A percentile compares a stretch with the other conserved stretches of the same genome.
Evolutionary conservation across 2,329 filamentous ascomycete genomes (phyloP).

Genomic region (Byssoonygena ceratinophila): DNA sequence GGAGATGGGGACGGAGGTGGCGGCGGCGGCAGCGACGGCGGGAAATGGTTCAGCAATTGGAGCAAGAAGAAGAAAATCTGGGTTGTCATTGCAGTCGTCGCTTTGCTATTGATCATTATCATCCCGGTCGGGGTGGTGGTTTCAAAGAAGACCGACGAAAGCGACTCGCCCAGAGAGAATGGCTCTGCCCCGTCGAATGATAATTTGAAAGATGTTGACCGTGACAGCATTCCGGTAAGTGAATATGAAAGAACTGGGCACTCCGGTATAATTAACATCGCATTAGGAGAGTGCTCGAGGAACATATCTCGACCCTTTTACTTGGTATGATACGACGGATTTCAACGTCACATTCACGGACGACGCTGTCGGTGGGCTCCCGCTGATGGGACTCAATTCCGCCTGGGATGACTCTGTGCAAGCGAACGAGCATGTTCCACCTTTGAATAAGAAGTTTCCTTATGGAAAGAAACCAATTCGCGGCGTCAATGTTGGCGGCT

Average conservation of each 20-base stretch:
- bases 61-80: conserved; percentile 39
- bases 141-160: conserved; percentile 45
- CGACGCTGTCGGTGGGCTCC: conserved; percentile 71
- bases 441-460: conserved; percentile 64
- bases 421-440: conserved; percentile 69
- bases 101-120: conserved; percentile 54
- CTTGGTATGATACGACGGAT: conserved; percentile 79
- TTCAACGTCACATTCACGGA: conserved; percentile 94
- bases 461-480: conserved; percentile 72
- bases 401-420: conserved; percentile 73
- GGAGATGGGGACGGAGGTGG: conserved; percentile 16
- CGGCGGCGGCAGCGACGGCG: conserved; percentile 28
- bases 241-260: neutral
- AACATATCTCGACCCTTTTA: conserved; percentile 75
- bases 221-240: conserved; percentile 48
- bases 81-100: conserved; percentile 46
- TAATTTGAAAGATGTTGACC: conserved; percentile 45
- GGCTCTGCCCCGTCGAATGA: conserved; percentile 30
- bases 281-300: conserved; percentile 50
- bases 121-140: conserved; percentile 57
- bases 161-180: conserved; percentile 19
- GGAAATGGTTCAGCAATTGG: conserved; percentile 34
- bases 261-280: conserved; percentile 14
- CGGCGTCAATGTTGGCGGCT: conserved; percentile 87
- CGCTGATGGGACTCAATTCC: conserved; percentile 77